Base-by-base conservation (phyloP, 2,329 filamentous ascomycete species). In the Emergomyces orientalis region DNA sequence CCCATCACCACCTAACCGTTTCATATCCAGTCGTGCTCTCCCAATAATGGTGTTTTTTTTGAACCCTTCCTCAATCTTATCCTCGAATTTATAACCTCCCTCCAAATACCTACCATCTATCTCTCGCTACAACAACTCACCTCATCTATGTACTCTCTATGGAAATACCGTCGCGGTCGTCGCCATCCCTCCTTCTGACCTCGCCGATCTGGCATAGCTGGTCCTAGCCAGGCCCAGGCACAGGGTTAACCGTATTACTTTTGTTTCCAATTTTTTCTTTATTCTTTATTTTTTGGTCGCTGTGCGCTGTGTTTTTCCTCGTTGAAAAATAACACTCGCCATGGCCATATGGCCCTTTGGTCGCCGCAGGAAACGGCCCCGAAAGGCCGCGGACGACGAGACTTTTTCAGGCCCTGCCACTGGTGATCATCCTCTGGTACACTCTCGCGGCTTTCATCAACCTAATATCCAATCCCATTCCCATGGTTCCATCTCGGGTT, bases 321-420 rank as follows among this genome's bases (percentile, higher is more conserved):
- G 45, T 64, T 68, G 69, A 67, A 69, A 64, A 66, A 64, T 63
- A 63, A 51, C 59, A 51, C 59, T 67, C 72, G 72, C 69, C 70
- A 93, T 93, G 89, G 85, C 87, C 73, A 79, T 92, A 76, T 95
- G 90, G 91, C 89, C 87, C 65, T 96, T 95, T 76, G 82, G 87
- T 76, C 86, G 88, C 71, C 87, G 83, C 77, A 87, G 84, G 77
- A 87, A 86, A 76, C 86, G 86, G 76, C 85, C 84, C 74, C 82
- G 81, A 69, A 76, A 83, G 67, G 77, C 81, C 64, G 82, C 82
- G 70, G 75, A 80, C 71, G 80, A 85, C 72, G 78, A 78, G 67
- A 75, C 74, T 67, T 71, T 67, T n/a, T 66, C 72, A 65, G 68
- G 74, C 64, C 19, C 43, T 11, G 6, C 5, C 14, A 19, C 56